These are phyloP conservation scores for Straminergon stramineum DNA, from an alignment of 225 moss, liverwort and hornwort species.

Conservation along the genomic window DNA sequence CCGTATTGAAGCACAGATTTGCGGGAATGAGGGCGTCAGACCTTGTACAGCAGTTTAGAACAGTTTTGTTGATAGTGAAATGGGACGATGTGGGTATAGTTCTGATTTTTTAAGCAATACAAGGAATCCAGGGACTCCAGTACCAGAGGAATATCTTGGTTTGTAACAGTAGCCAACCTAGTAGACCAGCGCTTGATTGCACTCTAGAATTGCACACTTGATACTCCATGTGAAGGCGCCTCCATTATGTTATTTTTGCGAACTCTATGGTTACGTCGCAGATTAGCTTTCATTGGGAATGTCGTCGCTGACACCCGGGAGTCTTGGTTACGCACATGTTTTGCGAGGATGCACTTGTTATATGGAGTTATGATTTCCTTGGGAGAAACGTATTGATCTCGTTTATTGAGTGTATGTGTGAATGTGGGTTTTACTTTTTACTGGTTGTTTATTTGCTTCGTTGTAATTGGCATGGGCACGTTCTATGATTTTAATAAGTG, in stretches of 20 bases:
- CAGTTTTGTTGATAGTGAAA: constrained; percentile 58
- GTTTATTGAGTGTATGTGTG: too few relatives aligned
- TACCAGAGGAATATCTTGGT: background rate
- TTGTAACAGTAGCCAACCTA: background rate
- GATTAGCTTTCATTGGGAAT: background rate
- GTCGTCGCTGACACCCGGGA: too few relatives aligned
- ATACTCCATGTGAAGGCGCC: background rate
- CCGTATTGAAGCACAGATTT: constrained; percentile 5
- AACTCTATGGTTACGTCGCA: background rate
- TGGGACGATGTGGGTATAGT: constrained; percentile 22
- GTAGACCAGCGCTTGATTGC: background rate
- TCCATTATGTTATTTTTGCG: background rate
- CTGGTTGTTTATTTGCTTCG: too few relatives aligned
- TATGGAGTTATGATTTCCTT: too few relatives aligned
- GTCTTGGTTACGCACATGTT: too few relatives aligned
- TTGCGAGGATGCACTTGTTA: too few relatives aligned
- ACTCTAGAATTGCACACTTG: background rate
- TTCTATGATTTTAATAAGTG: too few relatives aligned
- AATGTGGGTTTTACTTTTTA: too few relatives aligned
- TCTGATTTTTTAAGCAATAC: constrained; percentile 11
- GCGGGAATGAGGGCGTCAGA: constrained; percentile 31
- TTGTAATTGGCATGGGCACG: too few relatives aligned
- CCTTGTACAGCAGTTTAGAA: constrained; percentile 56
- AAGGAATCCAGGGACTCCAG: constrained; percentile 7
- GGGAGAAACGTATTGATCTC: too few relatives aligned